These are phyloP conservation scores for Cyclotella kingstonii DNA, from an alignment of 108 stramenopile species.

Conservation along the genomic window DNA sequence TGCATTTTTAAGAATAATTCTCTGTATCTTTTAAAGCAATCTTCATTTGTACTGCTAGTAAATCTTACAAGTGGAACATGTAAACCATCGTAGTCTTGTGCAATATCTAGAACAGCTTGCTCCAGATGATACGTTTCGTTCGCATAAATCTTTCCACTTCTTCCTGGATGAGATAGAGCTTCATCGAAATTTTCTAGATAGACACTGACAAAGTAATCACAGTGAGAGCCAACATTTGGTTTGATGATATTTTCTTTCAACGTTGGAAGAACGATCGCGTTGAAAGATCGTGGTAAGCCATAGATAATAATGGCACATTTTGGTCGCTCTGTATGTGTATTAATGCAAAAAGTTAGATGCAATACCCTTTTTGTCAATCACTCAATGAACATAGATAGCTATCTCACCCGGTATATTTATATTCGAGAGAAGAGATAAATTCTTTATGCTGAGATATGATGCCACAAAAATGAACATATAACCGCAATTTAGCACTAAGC, in stretches of 20 bases:
- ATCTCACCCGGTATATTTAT: not conserved
- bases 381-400: not conserved
- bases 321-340: not conserved
- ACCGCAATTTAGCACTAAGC: not conserved
- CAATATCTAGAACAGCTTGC: constrained; percentile 23
- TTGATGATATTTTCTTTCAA: constrained; percentile 46
- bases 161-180: constrained; percentile 39
- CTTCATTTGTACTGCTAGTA: constrained; percentile 40
- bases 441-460: not conserved
- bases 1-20: constrained; percentile 8
- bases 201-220: constrained; percentile 55
- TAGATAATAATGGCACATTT: constrained; percentile 43
- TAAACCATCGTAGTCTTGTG: not conserved
- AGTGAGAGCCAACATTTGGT: constrained; percentile 53
- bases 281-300: constrained; percentile 55
- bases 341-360: not conserved
- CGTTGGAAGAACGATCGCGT: constrained; percentile 53
- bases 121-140: constrained; percentile 43
- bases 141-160: constrained; percentile 46
- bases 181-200: constrained; percentile 22
- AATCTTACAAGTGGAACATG: constrained; percentile 5
- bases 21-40: constrained; percentile 26
- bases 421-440: not conserved
- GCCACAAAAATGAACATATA: not conserved
- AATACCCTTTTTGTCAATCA: not conserved